phyloP scores from a whole-genome alignment of 331 rosid genomes.

The Pyrus hybrid region DNA sequence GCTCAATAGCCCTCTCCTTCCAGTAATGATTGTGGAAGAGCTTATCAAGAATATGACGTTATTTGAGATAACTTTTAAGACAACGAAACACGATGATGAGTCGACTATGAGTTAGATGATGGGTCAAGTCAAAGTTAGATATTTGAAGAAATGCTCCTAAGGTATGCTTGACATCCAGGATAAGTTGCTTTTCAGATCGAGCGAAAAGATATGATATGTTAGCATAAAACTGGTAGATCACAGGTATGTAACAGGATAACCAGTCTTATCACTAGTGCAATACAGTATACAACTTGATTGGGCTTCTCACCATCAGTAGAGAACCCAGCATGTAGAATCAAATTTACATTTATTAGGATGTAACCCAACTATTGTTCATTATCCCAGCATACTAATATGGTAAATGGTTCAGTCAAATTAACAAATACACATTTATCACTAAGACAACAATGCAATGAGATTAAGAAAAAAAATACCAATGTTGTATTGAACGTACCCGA shows the following conservation, averaged over 20 bases:
- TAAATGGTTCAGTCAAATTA: background rate
- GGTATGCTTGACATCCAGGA: background rate
- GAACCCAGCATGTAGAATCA: too few relatives aligned
- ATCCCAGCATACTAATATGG: background rate
- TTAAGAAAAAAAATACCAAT: background rate
- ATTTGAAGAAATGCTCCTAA: background rate
- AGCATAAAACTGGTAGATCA: background rate
- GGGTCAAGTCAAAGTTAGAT: background rate
- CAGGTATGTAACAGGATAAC: background rate
- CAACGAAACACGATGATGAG: background rate
- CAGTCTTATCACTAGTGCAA: background rate
- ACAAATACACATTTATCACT: background rate
- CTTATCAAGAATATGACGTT: background rate
- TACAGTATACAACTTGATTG: too few relatives aligned
- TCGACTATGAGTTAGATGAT: background rate
- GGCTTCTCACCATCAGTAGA: too few relatives aligned
- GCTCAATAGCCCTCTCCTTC: background rate
- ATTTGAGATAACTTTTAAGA: background rate
- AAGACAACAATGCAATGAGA: background rate
- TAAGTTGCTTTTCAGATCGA: background rate
- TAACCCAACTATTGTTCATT: background rate
- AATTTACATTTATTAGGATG: background rate
- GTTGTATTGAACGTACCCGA: conserved; percentile 14
- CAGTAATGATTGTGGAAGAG: background rate
- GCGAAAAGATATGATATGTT: background rate